Base-by-base conservation (phyloP, 2,329 filamentous ascomycete genomes). In the Westerdykella aurantiaca region DNA sequence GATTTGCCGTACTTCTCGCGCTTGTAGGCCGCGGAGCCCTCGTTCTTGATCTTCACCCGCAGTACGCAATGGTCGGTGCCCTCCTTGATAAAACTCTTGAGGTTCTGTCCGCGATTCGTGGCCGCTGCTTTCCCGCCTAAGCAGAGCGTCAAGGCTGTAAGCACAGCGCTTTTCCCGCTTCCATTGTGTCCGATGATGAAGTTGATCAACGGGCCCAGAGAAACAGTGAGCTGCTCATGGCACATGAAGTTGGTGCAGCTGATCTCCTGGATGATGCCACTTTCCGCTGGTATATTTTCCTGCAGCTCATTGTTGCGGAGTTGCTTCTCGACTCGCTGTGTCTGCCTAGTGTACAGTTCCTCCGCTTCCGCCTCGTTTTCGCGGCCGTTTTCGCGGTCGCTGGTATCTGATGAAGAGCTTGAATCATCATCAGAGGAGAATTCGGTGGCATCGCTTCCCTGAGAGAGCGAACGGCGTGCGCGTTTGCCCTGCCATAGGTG, bases 171-270 rank as follows among this genome's bases (percentile, higher is more conserved):
- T 72, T 98, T 98, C 31, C 93, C 93, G 63, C 91, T 97, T 25
- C 93, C 93, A 63, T 98, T 98, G 66, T 95, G 89, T 13, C 93
- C 93, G 43, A 96, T 90, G 49, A 98, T 90, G 69, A 98, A 98
- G 68, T 98, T 98, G 67, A 98, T 94, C 31, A 96, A 73, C 0
- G 93, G 93, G 0, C 93, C 93, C n/a, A 98, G 75, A 44, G 85
- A 79, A 47, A 95, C 86, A 35, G 85, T 81, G 14, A 97, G 77
- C 43, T 84, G 82, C 37, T 82, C 75, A 64, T 98, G 93, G 60
- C 91, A 97, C 93, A 97, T 97, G 69, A 97, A 97, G 65, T 96
- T 96, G 56, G 82, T 79, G 64, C 89, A 94, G 31, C 82, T 85
- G 43, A 97, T 85, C 50, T 83, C 83, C 65, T 95, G 85, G 38